Percentiles rank a stretch among this genome's conserved stretches.
These are phyloP conservation scores for Amesomyces nigricolor DNA, from an alignment of 2,329 filamentous ascomycete species.

Conservation along the genomic window DNA sequence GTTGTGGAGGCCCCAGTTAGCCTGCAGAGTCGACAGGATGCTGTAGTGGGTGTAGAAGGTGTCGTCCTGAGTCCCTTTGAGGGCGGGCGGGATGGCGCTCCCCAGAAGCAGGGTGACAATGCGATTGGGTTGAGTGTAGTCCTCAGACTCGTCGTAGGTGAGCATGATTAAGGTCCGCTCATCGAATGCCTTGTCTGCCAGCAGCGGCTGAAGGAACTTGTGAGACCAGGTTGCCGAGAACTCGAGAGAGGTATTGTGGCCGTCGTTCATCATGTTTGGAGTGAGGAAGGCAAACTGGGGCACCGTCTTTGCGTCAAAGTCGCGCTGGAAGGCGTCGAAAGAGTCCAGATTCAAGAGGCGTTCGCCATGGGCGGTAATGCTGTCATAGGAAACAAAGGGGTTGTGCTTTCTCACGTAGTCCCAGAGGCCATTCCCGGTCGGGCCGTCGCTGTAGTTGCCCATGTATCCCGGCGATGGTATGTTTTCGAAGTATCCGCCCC, in stretches of 20 bases:
- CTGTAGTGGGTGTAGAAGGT: constrained; percentile 44
- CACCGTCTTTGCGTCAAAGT: constrained; percentile 49
- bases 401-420: constrained; percentile 41
- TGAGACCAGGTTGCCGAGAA: constrained; percentile 47
- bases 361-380: constrained; percentile 34
- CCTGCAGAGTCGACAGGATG: constrained; percentile 37
- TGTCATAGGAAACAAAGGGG: constrained; percentile 40
- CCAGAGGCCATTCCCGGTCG: constrained; percentile 30
- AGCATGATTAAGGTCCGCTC: constrained; percentile 49
- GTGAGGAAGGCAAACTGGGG: constrained; percentile 62
- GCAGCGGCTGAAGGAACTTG: constrained; percentile 48
- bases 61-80: constrained; percentile 46
- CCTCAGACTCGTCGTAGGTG: constrained; percentile 54
- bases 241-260: constrained; percentile 53
- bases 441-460: constrained; percentile 36
- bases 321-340: constrained; percentile 54
- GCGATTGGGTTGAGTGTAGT: constrained; percentile 46
- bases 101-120: constrained; percentile 51
- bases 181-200: constrained; percentile 47
- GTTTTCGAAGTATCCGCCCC: constrained; percentile 44
- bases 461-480: constrained; percentile 43
- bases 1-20: constrained; percentile 40
- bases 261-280: constrained; percentile 61
- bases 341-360: constrained; percentile 58
- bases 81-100: constrained; percentile 42